phyloP scores from a whole-genome alignment of 2,329 filamentous ascomycete species.

The Ascochyta koolunga region DNA sequence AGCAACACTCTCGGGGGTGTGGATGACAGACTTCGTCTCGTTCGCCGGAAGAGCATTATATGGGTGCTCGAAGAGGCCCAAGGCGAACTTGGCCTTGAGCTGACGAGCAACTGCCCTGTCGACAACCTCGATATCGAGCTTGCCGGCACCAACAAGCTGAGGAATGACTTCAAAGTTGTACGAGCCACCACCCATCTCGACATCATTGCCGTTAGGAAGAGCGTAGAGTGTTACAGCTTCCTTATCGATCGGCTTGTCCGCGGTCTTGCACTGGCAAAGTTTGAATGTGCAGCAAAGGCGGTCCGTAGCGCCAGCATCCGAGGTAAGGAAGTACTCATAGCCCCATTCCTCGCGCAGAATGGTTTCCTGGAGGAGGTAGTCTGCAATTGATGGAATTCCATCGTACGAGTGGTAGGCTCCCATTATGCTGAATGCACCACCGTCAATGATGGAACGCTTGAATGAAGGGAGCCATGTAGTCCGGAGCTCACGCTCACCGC shows the following conservation, averaged over 20 bases:
- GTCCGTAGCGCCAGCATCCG: slow-evolving; percentile 74
- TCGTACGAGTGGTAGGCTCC: slow-evolving; percentile 77
- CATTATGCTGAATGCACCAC: slow-evolving; percentile 72
- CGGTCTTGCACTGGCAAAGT: slow-evolving; percentile 60
- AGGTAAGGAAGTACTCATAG: slow-evolving; percentile 71
- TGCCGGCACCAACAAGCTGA: slow-evolving; percentile 65
- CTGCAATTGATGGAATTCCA: slow-evolving; percentile 70
- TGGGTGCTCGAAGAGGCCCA: slow-evolving; percentile 74
- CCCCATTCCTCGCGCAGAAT: slow-evolving; percentile 76
- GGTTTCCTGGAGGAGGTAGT: slow-evolving; percentile 67
- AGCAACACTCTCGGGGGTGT: slow-evolving; percentile 64
- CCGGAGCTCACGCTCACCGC: slow-evolving; percentile 61
- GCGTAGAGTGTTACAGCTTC: slow-evolving; percentile 68
- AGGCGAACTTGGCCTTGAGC: slow-evolving; percentile 70
- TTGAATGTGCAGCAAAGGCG: slow-evolving; percentile 68
- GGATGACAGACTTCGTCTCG: slow-evolving; percentile 64
- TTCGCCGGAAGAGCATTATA: slow-evolving; percentile 64
- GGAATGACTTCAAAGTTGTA: slow-evolving; percentile 72
- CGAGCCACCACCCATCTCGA: slow-evolving; percentile 78
- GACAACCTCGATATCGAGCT: slow-evolving; percentile 64
- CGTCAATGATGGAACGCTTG: slow-evolving; percentile 74
- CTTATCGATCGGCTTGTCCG: slow-evolving; percentile 63
- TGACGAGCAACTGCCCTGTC: slow-evolving; percentile 70
- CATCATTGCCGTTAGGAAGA: slow-evolving; percentile 72
- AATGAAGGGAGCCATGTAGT: slow-evolving; percentile 65